These are phyloP conservation scores for Catunica adiposa DNA, from an alignment of 2,329 filamentous ascomycete species.

Conservation along the genomic window DNA sequence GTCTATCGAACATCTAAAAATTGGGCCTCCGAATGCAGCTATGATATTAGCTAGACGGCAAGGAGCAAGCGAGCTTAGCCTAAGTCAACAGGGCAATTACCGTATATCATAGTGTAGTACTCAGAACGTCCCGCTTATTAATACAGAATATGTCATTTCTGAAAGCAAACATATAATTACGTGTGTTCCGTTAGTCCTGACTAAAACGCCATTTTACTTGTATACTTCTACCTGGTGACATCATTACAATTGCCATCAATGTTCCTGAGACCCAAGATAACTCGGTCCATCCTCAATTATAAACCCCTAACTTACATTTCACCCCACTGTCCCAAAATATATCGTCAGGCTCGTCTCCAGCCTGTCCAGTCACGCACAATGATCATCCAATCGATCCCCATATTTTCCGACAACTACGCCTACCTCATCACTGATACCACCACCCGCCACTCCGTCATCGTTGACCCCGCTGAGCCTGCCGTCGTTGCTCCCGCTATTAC, in stretches of 20 bases:
- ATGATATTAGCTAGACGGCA: not conserved
- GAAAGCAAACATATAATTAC: not conserved
- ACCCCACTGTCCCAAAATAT: not conserved
- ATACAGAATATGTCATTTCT: not conserved
- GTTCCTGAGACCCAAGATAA: not conserved
- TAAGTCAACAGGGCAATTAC: not conserved
- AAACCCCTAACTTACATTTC: not conserved
- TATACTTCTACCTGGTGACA: not conserved
- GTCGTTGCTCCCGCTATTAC: conserved; percentile 45
- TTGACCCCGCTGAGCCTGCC: conserved; percentile 63
- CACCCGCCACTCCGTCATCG: conserved; percentile 59
- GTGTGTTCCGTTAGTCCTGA: not conserved
- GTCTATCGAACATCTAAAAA: not conserved
- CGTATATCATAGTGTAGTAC: not conserved
- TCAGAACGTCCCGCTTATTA: not conserved
- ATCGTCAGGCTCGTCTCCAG: not conserved
- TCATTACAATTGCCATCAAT: not conserved
- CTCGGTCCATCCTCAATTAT: not conserved
- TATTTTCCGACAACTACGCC: conserved; percentile 84
- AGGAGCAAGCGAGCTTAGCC: not conserved
- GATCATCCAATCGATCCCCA: conserved; percentile 78
- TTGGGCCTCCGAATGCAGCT: not conserved
- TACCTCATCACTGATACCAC: conserved; percentile 68
- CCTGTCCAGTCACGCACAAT: conserved; percentile 34
- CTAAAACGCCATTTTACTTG: not conserved